Conservation (phyloP, 257 asterid genomes). For the Scutellaria minor region DNA sequence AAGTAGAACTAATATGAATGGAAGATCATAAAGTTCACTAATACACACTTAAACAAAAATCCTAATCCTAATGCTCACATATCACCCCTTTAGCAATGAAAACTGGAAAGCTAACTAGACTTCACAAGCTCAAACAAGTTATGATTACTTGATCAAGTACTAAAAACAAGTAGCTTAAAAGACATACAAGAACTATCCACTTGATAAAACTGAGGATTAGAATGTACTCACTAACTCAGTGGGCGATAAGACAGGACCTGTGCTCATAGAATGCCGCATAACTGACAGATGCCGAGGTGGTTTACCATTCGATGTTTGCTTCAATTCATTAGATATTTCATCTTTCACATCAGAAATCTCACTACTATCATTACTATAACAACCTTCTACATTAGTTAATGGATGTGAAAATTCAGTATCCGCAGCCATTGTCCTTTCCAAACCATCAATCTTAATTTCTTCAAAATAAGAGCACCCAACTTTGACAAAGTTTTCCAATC, state of each 20-base stretch:
- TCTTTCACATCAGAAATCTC: conserved; percentile 47
- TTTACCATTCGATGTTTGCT: conserved; percentile 46
- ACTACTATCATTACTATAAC: conserved; percentile 42
- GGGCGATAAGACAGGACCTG: conserved; percentile 51
- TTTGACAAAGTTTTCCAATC: neutral
- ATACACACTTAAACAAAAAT: neutral
- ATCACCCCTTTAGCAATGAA: conserved; percentile 11
- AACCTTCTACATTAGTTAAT: conserved; percentile 47
- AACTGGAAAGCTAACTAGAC: neutral
- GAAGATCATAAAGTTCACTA: neutral
- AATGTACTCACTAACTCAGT: conserved; percentile 56
- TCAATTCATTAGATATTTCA: conserved; percentile 47
- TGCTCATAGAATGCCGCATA: conserved; percentile 55
- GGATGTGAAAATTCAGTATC: conserved; percentile 62
- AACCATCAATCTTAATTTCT: conserved; percentile 40
- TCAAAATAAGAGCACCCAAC: conserved; percentile 28
- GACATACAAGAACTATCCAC: neutral
- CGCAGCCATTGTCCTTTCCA: conserved; percentile 67
- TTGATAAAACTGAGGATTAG: conserved; percentile 9
- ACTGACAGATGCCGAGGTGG: conserved; percentile 67
- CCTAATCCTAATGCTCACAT: neutral
- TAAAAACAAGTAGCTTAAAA: neutral
- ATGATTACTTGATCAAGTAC: conserved; percentile 1
- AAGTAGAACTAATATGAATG: neutral
- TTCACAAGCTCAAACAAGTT: neutral